A percentile compares a stretch with the other conserved stretches of the same genome.
phyloP scores from a whole-genome alignment of 1,284 basidiomycete species.

The Stygiomarasmius scandens region DNA sequence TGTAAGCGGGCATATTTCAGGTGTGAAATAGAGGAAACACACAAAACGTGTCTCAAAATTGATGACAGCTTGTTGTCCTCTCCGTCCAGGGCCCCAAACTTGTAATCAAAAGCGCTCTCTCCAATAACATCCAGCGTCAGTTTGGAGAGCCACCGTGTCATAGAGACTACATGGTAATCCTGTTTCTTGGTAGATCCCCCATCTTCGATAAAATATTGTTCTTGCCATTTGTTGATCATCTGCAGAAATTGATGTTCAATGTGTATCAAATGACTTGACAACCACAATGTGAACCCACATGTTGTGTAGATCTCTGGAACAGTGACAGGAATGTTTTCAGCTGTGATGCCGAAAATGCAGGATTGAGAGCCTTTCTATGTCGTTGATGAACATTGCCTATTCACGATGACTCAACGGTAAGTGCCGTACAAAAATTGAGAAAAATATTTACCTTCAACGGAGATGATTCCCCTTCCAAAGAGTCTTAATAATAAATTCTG shows the following conservation, averaged over 20 bases:
- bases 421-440: background rate
- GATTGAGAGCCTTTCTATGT: constrained; percentile 31
- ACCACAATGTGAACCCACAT: constrained; percentile 6
- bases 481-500: constrained; percentile 16
- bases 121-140: constrained; percentile 36
- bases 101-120: constrained; percentile 32
- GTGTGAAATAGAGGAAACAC: too few relatives aligned
- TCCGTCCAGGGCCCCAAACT: constrained; percentile 30
- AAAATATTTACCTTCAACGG: constrained; percentile 20
- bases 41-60: constrained; percentile 34
- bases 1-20: too few relatives aligned
- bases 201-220: background rate
- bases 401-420: background rate
- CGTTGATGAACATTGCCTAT: constrained; percentile 25
- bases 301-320: constrained; percentile 20
- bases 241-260: constrained; percentile 5
- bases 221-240: constrained; percentile 19
- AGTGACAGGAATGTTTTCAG: constrained; percentile 24
- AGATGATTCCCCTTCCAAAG: constrained; percentile 24
- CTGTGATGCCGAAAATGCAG: constrained; percentile 28
- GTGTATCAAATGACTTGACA: too few relatives aligned
- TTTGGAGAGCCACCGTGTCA: constrained; percentile 27
- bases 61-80: constrained; percentile 24
- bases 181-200: background rate
- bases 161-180: constrained; percentile 11